phyloP scores from a whole-genome alignment of 352 stramenopile species.

The Phytophthora ohioensis region DNA sequence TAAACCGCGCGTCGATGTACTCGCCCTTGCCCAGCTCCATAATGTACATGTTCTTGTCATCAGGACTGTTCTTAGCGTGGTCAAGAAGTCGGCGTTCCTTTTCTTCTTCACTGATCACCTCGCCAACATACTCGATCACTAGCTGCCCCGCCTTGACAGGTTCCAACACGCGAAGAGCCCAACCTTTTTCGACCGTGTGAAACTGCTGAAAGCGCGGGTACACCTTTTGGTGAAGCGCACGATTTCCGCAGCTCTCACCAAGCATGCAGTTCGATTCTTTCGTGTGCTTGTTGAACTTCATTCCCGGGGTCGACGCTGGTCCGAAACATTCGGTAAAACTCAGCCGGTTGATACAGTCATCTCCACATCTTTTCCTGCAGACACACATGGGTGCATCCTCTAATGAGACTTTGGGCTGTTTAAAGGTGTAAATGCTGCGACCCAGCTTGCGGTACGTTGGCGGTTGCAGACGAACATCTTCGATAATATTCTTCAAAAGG shows the following conservation, averaged over 20 bases:
- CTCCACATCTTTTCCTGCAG: constrained; percentile 82
- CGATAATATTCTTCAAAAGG: constrained; percentile 67
- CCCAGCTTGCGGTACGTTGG: constrained; percentile 80
- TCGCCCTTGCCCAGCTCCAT: constrained; percentile 93
- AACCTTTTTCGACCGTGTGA: constrained; percentile 91
- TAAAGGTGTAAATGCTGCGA: constrained; percentile 90
- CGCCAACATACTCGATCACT: constrained; percentile 95
- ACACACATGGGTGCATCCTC: constrained; percentile 84
- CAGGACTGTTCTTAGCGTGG: constrained; percentile 86
- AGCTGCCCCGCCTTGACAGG: constrained; percentile 85
- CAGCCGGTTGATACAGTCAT: constrained; percentile 95
- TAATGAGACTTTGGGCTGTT: constrained; percentile 74
- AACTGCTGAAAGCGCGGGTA: constrained; percentile 83
- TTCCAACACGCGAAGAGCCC: constrained; percentile 88
- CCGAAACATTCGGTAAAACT: constrained; percentile 94
- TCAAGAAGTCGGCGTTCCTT: constrained; percentile 90
- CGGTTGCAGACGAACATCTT: constrained; percentile 78
- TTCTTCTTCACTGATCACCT: constrained; percentile 95
- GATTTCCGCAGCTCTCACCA: constrained; percentile 93
- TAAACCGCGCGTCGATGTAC: constrained; percentile 96
- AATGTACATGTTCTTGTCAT: constrained; percentile 97
- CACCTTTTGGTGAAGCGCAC: constrained; percentile 83
- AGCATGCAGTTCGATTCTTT: constrained; percentile 92
- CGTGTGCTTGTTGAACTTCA: constrained; percentile 78
- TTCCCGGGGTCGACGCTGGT: constrained; percentile 58